phyloP scores from a whole-genome alignment of 2,329 filamentous ascomycete genomes.

The Xylariaceae sp. region DNA sequence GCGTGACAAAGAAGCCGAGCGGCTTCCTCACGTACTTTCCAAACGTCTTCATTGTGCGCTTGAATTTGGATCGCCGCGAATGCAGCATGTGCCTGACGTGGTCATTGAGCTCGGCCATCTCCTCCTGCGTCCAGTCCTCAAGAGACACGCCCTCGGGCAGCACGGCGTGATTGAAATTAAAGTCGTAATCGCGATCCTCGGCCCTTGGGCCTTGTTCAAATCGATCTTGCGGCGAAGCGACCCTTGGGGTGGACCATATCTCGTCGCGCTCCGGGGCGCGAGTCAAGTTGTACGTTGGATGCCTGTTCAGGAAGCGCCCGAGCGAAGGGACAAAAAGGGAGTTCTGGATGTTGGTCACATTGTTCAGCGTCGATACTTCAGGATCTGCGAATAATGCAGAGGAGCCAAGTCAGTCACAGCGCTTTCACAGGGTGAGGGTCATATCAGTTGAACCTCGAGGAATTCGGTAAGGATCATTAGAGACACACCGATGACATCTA shows the following conservation, averaged over 20 bases:
- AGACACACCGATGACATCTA: constrained; percentile 61
- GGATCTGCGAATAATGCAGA: constrained; percentile 52
- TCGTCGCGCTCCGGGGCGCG: constrained; percentile 33
- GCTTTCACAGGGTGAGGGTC: too few species aligned
- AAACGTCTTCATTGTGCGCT: constrained; percentile 73
- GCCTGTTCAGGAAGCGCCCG: constrained; percentile 68
- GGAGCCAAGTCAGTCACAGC: background rate
- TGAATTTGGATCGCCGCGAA: constrained; percentile 72
- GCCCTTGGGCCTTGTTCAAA: constrained; percentile 20
- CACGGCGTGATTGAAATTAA: constrained; percentile 59
- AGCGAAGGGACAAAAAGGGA: constrained; percentile 80
- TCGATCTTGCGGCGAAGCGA: constrained; percentile 9
- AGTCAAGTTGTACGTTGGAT: constrained; percentile 71
- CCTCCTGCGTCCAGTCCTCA: constrained; percentile 68
- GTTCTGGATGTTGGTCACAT: constrained; percentile 84
- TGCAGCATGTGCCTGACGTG: constrained; percentile 85
- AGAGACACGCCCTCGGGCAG: constrained; percentile 68
- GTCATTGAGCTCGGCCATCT: constrained; percentile 74
- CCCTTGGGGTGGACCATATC: background rate
- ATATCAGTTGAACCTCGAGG: too few species aligned
- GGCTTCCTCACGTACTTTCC: constrained; percentile 71
- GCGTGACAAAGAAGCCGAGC: constrained; percentile 74
- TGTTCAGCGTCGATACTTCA: constrained; percentile 75
- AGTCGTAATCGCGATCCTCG: constrained; percentile 56
- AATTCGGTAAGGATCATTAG: background rate